Conservation (phyloP, 345 rosid species). For the Syzygium jambos region DNA sequence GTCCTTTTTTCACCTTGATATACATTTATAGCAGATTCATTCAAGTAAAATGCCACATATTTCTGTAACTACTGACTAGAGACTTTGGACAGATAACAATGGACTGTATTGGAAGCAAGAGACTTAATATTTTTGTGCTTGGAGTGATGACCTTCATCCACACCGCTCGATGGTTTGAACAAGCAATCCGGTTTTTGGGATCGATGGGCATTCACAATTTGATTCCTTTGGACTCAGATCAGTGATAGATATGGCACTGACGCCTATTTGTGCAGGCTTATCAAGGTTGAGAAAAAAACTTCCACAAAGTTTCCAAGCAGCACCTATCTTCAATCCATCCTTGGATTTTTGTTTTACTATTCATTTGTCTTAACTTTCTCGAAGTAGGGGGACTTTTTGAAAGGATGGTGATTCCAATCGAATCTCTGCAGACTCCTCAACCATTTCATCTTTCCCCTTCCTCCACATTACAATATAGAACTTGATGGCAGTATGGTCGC, state of each 20-base stretch:
- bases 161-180: neutral
- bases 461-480: constrained; percentile 33
- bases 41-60: neutral
- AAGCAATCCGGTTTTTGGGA: neutral
- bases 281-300: neutral
- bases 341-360: neutral
- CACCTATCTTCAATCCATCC: neutral
- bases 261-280: neutral
- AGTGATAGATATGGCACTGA: neutral
- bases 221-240: neutral
- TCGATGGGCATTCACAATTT: neutral
- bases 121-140: neutral
- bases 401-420: neutral
- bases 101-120: neutral
- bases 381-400: constrained; percentile 13
- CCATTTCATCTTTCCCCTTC: constrained; percentile 17
- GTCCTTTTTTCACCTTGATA: neutral
- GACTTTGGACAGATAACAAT: neutral
- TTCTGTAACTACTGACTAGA: neutral
- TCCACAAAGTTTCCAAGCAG: neutral
- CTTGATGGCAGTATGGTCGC: constrained; percentile 12
- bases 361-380: constrained; percentile 1
- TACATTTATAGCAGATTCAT: neutral
- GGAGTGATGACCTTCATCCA: neutral
- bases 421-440: neutral